Conservation (phyloP, 371 early-diverging fungal species). For the Rhizomucor miehei region DNA sequence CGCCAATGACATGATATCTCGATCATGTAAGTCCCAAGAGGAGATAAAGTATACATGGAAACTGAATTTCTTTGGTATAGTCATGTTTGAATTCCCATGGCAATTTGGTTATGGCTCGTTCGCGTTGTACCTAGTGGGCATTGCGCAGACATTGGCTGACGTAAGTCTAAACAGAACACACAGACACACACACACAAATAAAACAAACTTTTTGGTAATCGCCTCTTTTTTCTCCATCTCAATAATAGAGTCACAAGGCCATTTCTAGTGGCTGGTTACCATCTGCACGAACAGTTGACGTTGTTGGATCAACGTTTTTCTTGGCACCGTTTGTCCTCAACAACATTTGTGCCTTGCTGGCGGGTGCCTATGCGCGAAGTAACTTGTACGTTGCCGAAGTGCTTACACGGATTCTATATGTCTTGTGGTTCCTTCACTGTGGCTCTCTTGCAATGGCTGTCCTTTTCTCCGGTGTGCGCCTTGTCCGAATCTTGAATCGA, state of each 20-base stretch:
- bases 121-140: slow-evolving; percentile 26
- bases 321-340: slow-evolving; percentile 26
- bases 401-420: slow-evolving; percentile 22
- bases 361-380: slow-evolving; percentile 16
- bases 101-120: slow-evolving; percentile 28
- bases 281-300: slow-evolving; percentile 24
- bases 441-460: slow-evolving; percentile 14
- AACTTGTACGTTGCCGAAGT: slow-evolving; percentile 21
- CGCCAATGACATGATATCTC: slow-evolving; percentile 18
- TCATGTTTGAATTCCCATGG: slow-evolving; percentile 27
- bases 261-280: slow-evolving; percentile 32
- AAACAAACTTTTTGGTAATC: not conserved
- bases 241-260: slow-evolving; percentile 27
- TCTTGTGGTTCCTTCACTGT: slow-evolving; percentile 34
- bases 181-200: not conserved
- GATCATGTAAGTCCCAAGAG: slow-evolving; percentile 19
- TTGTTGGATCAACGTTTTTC: slow-evolving; percentile 22
- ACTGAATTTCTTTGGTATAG: slow-evolving; percentile 3
- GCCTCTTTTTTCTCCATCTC: not conserved
- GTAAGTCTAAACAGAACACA: slow-evolving; percentile 1
- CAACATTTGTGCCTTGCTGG: slow-evolving; percentile 24
- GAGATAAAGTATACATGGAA: not conserved
- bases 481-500: slow-evolving; percentile 20
- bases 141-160: slow-evolving; percentile 31
- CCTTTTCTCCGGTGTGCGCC: slow-evolving; percentile 19